Percentiles rank a stretch among this genome's conserved stretches.
These are phyloP conservation scores for Arbutus unedo DNA, from an alignment of 148 eudicot genomes.

Conservation along the genomic window DNA sequence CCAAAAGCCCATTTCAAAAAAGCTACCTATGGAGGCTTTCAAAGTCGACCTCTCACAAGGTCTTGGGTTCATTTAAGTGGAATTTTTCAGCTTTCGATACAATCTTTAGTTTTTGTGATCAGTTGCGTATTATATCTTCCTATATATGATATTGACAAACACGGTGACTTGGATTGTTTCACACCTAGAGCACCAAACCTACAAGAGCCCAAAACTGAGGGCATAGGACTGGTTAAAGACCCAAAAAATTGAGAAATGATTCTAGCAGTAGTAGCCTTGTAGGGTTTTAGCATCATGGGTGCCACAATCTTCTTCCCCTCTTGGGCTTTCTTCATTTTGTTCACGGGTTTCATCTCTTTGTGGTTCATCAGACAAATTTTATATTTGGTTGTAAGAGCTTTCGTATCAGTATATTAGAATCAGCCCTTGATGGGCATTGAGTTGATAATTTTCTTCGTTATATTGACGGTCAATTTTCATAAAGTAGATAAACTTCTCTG, in stretches of 20 bases:
- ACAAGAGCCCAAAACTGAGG: neutral
- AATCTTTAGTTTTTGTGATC: neutral
- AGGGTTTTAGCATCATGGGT: neutral
- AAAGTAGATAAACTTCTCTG: neutral
- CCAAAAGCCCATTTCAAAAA: neutral
- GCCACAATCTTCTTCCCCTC: neutral
- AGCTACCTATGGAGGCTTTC: neutral
- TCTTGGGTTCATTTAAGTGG: neutral
- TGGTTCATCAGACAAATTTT: neutral
- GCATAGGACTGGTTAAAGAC: neutral
- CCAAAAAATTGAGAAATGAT: neutral
- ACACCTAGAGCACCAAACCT: neutral
- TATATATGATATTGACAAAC: neutral
- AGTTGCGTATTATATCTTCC: neutral
- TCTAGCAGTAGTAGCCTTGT: neutral
- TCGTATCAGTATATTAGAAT: neutral
- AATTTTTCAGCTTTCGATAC: neutral
- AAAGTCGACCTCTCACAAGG: neutral
- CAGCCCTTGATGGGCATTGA: neutral
- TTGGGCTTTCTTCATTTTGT: neutral
- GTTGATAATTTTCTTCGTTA: neutral
- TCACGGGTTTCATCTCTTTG: neutral
- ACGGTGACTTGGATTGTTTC: neutral
- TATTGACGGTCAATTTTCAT: neutral
- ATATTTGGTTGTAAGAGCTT: neutral